phyloP scores from a whole-genome alignment of 2,329 filamentous ascomycete genomes.

The Beauveria caledonica region DNA sequence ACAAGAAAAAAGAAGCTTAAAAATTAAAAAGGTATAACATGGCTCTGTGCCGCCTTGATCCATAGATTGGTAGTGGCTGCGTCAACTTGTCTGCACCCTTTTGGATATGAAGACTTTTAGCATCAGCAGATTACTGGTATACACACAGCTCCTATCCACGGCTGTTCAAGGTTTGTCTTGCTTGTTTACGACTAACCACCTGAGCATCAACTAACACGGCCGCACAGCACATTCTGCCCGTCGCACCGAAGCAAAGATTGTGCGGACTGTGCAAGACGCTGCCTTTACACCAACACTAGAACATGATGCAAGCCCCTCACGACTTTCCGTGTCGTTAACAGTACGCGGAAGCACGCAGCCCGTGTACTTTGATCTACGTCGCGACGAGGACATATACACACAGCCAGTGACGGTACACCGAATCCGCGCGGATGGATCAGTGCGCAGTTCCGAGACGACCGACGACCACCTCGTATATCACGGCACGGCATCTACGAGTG shows the following conservation, averaged over 20 bases:
- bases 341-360: background rate
- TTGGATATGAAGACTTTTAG: conserved; percentile 2
- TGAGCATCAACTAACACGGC: background rate
- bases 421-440: conserved; percentile 8
- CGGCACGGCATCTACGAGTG: conserved; percentile 2
- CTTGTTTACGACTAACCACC: background rate
- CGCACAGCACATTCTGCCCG: background rate
- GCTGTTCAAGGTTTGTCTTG: conserved; percentile 1
- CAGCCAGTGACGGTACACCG: conserved; percentile 9
- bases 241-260: background rate
- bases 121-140: background rate
- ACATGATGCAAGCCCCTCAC: background rate
- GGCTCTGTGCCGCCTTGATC: background rate
- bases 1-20: background rate
- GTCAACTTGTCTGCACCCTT: background rate
- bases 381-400: conserved; percentile 13
- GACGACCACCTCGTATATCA: conserved; percentile 11
- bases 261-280: background rate
- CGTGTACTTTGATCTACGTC: conserved; percentile 3
- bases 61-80: background rate
- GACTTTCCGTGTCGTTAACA: conserved; percentile 5
- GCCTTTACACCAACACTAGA: background rate
- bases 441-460: conserved; percentile 6
- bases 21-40: background rate
- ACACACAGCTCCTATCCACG: background rate